These are phyloP conservation scores for Eimeria maxima DNA, from an alignment of 169 alveolate genomes.

Conservation along the genomic window DNA sequence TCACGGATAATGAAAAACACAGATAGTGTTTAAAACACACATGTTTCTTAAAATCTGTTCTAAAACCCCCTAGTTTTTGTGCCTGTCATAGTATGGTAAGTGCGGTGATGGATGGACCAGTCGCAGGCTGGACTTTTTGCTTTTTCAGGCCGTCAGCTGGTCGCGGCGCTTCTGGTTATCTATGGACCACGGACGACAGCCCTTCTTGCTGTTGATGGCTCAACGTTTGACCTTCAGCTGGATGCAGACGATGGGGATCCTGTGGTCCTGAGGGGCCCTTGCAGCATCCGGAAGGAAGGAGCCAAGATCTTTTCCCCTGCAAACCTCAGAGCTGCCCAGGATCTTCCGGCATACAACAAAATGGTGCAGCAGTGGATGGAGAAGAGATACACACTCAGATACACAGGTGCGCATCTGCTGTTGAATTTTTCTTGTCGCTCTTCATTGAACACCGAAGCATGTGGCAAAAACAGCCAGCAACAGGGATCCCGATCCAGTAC, in stretches of 20 bases:
- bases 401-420: slow-evolving; percentile 82
- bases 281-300: slow-evolving; percentile 39
- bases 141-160: slow-evolving; percentile 84
- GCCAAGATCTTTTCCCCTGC: slow-evolving; percentile 94
- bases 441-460: background rate
- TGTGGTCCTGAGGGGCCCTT: slow-evolving; percentile 65
- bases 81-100: background rate
- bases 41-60: too few relatives aligned
- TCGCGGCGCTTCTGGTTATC: slow-evolving; percentile 77
- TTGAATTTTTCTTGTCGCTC: background rate
- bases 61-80: too few relatives aligned
- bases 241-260: slow-evolving; percentile 1
- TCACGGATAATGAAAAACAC: background rate
- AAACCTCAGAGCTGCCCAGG: slow-evolving; percentile 89
- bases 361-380: slow-evolving; percentile 89
- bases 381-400: slow-evolving; percentile 89
- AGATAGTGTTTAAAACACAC: too few relatives aligned
- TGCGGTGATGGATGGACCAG: background rate
- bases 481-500: too few relatives aligned
- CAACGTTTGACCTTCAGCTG: slow-evolving; percentile 56
- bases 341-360: slow-evolving; percentile 87
- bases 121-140: background rate
- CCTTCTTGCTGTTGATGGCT: slow-evolving; percentile 63
- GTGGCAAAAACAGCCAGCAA: background rate
- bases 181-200: slow-evolving; percentile 85